Percentiles rank a stretch among this genome's conserved stretches.
Evolutionary conservation across 1,284 basidiomycete species (phyloP).

Genomic region (Porodaedalea pini): DNA sequence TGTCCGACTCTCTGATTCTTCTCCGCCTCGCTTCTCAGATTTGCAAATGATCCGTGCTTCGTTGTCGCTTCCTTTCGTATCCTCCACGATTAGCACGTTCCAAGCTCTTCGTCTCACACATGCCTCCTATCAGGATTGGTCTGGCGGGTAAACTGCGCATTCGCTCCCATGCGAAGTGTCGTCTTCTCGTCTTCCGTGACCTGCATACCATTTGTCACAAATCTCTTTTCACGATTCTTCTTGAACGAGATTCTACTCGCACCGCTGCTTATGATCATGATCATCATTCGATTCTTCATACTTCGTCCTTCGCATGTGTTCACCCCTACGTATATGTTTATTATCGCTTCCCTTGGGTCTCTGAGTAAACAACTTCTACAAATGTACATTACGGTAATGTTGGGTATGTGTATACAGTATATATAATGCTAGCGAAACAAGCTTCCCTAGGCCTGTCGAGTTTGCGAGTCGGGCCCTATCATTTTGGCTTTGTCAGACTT

Average conservation of each 20-base stretch:
- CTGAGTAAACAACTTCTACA: no score
- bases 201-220: background rate
- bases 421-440: no score
- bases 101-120: background rate
- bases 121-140: no score
- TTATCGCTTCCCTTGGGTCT: no score
- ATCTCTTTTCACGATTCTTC: background rate
- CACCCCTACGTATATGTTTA: no score
- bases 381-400: no score
- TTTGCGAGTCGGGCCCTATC: no score
- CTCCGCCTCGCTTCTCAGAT: background rate
- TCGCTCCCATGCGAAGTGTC: background rate
- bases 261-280: background rate
- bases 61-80: background rate
- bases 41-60: no score
- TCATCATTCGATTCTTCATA: background rate
- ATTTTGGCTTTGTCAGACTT: no score
- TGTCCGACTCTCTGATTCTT: background rate
- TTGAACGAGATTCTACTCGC: background rate
- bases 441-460: no score
- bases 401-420: no score
- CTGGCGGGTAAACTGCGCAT: background rate
- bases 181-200: background rate
- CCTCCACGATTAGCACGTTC: background rate
- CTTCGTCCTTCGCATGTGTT: background rate